These are phyloP conservation scores for Phytophthora syringae DNA, from an alignment of 352 stramenopile genomes.

Conservation along the genomic window DNA sequence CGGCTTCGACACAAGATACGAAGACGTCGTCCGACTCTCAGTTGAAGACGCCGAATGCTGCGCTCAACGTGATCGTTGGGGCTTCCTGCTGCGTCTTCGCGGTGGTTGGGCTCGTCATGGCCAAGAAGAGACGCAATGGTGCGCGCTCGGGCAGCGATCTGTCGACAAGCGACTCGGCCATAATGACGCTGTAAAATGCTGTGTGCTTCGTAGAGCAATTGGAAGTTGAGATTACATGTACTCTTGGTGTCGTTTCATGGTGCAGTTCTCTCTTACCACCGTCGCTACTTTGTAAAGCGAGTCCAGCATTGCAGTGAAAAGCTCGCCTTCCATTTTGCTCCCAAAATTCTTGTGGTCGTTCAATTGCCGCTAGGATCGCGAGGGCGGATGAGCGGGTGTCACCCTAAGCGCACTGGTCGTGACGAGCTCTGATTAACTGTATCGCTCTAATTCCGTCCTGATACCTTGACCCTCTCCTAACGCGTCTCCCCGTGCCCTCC, in stretches of 20 bases:
- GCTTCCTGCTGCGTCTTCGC: conserved; percentile 34
- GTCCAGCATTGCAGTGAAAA: too few relatives aligned
- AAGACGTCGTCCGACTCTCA: background rate
- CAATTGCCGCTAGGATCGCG: conserved; percentile 6
- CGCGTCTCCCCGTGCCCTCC: conserved; percentile 1
- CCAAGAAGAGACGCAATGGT: conserved; percentile 35
- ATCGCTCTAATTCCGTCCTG: conserved; percentile 9
- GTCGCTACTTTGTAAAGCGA: background rate
- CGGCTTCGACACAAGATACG: conserved; percentile 9
- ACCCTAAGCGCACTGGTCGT: background rate
- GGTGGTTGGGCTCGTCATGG: conserved; percentile 25
- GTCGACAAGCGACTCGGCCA: conserved; percentile 12
- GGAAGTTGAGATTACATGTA: background rate
- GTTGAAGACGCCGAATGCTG: conserved; percentile 10
- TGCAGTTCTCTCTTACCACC: background rate
- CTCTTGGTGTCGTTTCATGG: background rate
- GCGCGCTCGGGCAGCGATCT: conserved; percentile 6
- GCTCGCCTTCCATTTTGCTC: conserved; percentile 5
- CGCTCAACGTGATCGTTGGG: conserved; percentile 33
- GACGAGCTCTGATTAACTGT: conserved; percentile 15
- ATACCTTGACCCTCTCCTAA: background rate
- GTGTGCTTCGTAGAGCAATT: background rate
- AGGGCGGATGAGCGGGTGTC: conserved; percentile 18
- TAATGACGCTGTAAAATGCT: conserved; percentile 28
- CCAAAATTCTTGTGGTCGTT: conserved; percentile 40